Base-by-base conservation (phyloP, 768 basidiomycete species). In the Leccinum disarticulatum region DNA sequence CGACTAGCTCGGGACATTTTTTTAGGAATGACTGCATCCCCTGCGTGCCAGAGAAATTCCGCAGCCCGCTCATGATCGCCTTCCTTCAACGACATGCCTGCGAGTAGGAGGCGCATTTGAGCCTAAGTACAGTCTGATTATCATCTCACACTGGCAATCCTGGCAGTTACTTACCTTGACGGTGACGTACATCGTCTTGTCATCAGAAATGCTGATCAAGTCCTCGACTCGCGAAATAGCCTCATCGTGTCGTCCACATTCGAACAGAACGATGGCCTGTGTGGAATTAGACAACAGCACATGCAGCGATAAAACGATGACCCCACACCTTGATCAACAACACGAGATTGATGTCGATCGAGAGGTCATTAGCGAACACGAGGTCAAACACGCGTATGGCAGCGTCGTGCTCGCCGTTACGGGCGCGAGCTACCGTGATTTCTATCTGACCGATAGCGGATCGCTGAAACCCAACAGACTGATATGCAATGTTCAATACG, bases 381-480 rank as follows among this genome's bases (percentile, higher is more conserved):
- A 63, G 61, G 38, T 66, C 61, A 28, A 65, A 59, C 14, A 17
- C 2, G n/a, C 48, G 27, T n/a, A 55, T 48, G 13, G 31, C 65
- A 6, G 19, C 47, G 6, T 63, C 61, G 5, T 46, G 9, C 2
- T 63, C 54, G 6, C 53, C 64, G 11, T 47, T 38, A 3, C 53
- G 14, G 17, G 52, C 6, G 1, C 1, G 30, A 0, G 58, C 58
- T 2, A 66, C 35, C 7, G 58, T 48, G 1, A 19, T 9, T 11
- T 64, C 64, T 11, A 66, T 38, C 28, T 66, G 27, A 31, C 55
- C 61, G 4, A 66, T 55, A 4, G 43, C 36, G 1, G 65, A 66
- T 14, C 6, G 36, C 10, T 41, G 58, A n/a, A 43, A 8, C 22
- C 56, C 3, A 25, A 58, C 50, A n/a, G 64, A 66, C 64, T 63